Base-by-base conservation (phyloP, 2,329 filamentous ascomycete genomes). In the Aschersonia sp. region DNA sequence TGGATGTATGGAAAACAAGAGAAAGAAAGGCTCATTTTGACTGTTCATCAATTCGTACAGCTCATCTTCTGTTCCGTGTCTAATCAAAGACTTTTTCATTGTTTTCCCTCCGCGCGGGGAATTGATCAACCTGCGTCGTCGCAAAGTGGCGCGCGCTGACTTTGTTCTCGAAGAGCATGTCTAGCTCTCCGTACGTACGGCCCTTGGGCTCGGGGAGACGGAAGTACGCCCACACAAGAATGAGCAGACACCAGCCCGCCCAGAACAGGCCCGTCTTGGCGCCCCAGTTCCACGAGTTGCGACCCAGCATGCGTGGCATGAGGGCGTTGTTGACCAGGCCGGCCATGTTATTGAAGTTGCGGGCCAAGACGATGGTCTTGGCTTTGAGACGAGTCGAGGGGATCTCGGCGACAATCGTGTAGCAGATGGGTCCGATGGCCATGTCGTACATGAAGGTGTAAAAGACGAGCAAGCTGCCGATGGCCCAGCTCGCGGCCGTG, bases 331-430 rank as follows among this genome's bases (percentile, higher is more conserved):
- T 45, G 12, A 45, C 44, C 30, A 53, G 48, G 38, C 44, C 35
- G 29, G 46, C 40, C 5, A 50, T 31, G 35, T 53, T 52, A 31
- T 52, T 52, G 4, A 41, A 40, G 7, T 49, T 82, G 47, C 86
- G 79, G 4, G 84, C 85, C 0, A 91, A 74, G 0, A 88, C 85
- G 9, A 91, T 82, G 0, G 86, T 91, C 68, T 92, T 92, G 69
- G 89, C 86, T 57, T 86, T 82, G 28, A 92, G 72, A 4, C 86
- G 74, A 6, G 83, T 76, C 0, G 85, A 85, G 0, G 84, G 85
- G 7, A 92, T 68, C 60, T 92, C 86, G 1, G 84, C 76, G 5
- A 91, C 85, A 29, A 91, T 73, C 0, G 84, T 88, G 65, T 89
- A 91, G 64, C 82, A 85, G 5, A 91, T 85, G 0, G 85, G 89